phyloP scores from a whole-genome alignment of 345 rosid species.

The Eucalyptus sp. region DNA sequence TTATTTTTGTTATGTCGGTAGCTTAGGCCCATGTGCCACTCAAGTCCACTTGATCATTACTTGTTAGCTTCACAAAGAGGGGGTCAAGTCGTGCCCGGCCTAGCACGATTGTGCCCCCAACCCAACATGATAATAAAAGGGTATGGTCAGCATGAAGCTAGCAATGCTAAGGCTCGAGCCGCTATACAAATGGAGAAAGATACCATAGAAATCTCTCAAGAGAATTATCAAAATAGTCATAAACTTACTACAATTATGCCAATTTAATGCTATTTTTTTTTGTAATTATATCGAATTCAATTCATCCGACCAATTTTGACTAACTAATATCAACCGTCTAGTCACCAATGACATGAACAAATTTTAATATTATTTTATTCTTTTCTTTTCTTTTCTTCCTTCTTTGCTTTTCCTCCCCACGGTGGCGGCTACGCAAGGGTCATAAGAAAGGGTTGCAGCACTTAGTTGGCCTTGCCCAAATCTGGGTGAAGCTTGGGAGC shows the following conservation, averaged over 20 bases:
- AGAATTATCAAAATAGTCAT: fast-evolving
- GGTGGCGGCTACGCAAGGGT: no score
- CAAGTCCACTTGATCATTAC: background rate
- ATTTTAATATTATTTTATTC: no score
- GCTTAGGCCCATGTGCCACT: background rate
- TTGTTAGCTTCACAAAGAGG: background rate
- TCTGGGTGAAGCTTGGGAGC: no score
- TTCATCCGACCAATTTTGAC: fast-evolving
- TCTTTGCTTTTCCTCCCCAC: no score
- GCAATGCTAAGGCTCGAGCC: background rate
- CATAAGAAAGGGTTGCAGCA: fast-evolving
- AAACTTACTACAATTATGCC: fast-evolving
- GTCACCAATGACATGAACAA: no score
- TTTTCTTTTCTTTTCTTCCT: no score
- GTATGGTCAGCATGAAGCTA: background rate
- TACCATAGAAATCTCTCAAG: background rate
- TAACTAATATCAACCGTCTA: fast-evolving
- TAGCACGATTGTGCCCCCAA: background rate
- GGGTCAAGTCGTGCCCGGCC: background rate
- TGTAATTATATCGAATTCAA: no score
- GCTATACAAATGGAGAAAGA: background rate
- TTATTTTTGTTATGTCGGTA: no score
- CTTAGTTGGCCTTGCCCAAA: no score
- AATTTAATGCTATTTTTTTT: fast-evolving
- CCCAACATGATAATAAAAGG: background rate